These are phyloP conservation scores for Vigna nakashimae DNA, from an alignment of 306 rosid species.

Conservation along the genomic window DNA sequence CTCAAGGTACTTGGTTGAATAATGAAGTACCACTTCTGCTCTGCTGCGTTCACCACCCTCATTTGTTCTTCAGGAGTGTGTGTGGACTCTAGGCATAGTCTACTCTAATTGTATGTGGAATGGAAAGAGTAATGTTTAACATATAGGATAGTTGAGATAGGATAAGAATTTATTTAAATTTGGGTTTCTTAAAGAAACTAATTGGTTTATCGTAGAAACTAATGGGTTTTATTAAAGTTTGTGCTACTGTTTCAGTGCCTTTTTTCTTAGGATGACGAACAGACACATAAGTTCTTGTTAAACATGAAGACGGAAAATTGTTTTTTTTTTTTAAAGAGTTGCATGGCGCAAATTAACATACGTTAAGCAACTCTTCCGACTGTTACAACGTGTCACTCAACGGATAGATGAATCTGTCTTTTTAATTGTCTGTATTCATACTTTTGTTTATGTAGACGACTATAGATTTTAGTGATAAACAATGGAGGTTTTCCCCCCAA, in stretches of 20 bases:
- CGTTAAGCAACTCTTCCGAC: not conserved
- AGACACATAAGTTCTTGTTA: not conserved
- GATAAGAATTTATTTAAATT: not conserved
- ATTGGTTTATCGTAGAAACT: not conserved
- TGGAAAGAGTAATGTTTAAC: not conserved
- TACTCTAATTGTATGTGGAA: not conserved
- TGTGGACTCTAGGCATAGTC: slow-evolving; percentile 4
- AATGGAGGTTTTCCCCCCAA: not conserved
- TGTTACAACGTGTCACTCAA: not conserved
- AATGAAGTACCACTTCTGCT: slow-evolving; percentile 25
- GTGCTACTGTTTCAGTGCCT: not conserved
- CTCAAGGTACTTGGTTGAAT: slow-evolving; percentile 24
- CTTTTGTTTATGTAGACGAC: not conserved
- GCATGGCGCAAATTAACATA: not conserved
- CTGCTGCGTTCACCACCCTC: slow-evolving; percentile 19
- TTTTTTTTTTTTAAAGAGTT: not conserved
- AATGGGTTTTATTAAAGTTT: not conserved
- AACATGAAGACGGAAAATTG: not conserved
- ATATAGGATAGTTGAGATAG: not conserved
- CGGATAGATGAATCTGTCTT: not conserved
- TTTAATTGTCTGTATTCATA: not conserved
- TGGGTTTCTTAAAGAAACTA: not conserved
- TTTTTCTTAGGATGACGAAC: not conserved
- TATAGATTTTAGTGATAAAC: slow-evolving; percentile 1
- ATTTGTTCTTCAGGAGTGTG: not conserved